Base-by-base conservation (phyloP, 768 basidiomycete species). In the Pulveroboletus sp. region DNA sequence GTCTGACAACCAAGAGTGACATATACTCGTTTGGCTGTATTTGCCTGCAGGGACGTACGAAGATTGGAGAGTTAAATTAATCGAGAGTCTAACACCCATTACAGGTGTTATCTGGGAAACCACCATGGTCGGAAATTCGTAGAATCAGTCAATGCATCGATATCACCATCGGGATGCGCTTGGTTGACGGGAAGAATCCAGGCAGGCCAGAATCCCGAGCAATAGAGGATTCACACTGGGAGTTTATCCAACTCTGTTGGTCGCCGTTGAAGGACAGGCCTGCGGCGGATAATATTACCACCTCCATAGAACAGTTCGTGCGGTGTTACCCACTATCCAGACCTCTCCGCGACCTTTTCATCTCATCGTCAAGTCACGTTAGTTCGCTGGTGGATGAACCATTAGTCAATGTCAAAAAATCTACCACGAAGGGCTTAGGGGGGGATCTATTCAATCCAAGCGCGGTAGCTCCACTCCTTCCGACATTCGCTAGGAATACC, bases 21-120 rank as follows among this genome's bases (percentile, higher is more conserved):
- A 44, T 60, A 20, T 60, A 50, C 24, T 61, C 59, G 0, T 61
- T 57, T 26, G 59, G 59, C 6, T 73, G 73, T 54, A 63, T 76
- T 10, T 27, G 29, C 10, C 56, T 61, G 6, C 59, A 61, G 52
- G 59, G 2, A 73, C 9, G 52, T 36, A 2, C 1, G 1, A 31
- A 67, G 0, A 2, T 6, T 17, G 4, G 2, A 16, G 14, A 6
- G 5, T n/a, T n/a, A 0, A 6, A 2, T 7, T 8, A 0, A 1
- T 12, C n/a, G n/a, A n/a, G n/a, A 5, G 23, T 17, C 43, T 34
- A 11, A 47, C 5, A 5, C 6, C 20, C 11, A 12, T 32, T 43
- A 9, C 31, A 70, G 76, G 60, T 55, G 7, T 24, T 62, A 19
- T 62, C 60, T 0, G 50, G 60, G 0, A 44, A 54, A 29, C 32